Base-by-base conservation (phyloP, 2,329 filamentous ascomycete species). In the Didymella arachidicola region DNA sequence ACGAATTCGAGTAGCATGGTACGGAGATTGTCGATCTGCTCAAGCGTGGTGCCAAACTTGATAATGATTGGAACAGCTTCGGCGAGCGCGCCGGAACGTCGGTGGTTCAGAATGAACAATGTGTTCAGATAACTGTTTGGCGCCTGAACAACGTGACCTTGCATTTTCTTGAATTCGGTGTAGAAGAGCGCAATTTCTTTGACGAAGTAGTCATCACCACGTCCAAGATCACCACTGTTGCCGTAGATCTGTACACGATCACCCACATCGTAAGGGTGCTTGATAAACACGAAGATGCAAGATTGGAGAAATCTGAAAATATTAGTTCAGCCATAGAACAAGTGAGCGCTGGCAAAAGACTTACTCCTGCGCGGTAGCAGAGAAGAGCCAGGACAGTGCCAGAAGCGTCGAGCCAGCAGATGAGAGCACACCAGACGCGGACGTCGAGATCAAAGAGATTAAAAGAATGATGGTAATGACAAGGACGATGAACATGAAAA, bases 151-250 rank as follows among this genome's bases (percentile, higher is more conserved):
- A 97, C 89, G 69, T 97, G 93, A 2, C 94, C 94, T 77, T 97
- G 90, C 91, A 97, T 94, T 82, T 97, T 97, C 83, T 97, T 97
- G 82, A 97, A 97, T 72, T 97, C 94, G 14, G 94, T 98, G 75
- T 95, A 98, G 16, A 97, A 84, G 1, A 98, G 83, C 1, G 92
- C 90, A 54, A 98, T 96, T 72, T 97, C 92, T 53, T 96, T 96
- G 53, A 98, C 93, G 65, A 96, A 97, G 78, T 97, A 98, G 70
- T 97, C 94, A 68, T 97, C 94, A 44, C 93, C 93, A 34, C 84
- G 86, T 72, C 92, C 84, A 16, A 84, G 75, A n/a, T 88, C 84
- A 60, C 94, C 94, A 0, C 92, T 92, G 69, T 93, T 96, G 53
- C 93, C 93, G 71, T 97, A 97, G 19, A 98, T 86, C 1, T 90